A percentile compares a stretch with the other conserved stretches of the same genome.
Evolutionary conservation across 2,329 filamentous ascomycete species (phyloP).

Genomic region (Xylariomycetidae sp.): DNA sequence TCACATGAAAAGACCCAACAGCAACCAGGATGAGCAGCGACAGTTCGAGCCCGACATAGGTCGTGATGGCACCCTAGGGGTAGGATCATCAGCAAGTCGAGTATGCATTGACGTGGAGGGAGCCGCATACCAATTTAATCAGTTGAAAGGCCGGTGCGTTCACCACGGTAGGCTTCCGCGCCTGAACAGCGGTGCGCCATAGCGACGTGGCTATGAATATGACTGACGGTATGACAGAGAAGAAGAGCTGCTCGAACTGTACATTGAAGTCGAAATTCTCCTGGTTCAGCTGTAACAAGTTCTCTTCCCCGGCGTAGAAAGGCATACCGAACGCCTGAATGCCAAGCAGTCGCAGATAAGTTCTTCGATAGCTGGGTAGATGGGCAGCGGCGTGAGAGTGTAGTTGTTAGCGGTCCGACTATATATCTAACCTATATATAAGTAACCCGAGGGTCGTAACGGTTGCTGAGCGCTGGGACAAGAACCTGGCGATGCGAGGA

Average conservation of each 20-base stretch:
- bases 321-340: too few species aligned
- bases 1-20: constrained; percentile 8
- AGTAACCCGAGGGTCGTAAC: too few species aligned
- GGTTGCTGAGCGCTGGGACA: too few species aligned
- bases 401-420: too few species aligned
- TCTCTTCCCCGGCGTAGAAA: too few species aligned
- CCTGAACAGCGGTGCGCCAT: constrained; percentile 23
- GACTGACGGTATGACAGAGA: constrained; percentile 24
- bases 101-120: neutral
- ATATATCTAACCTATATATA: too few species aligned
- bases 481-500: too few species aligned
- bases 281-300: too few species aligned
- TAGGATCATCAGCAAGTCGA: constrained; percentile 6
- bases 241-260: constrained; percentile 29
- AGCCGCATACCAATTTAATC: constrained; percentile 21
- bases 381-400: too few species aligned
- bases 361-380: too few species aligned
- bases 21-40: constrained; percentile 21
- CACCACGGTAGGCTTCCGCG: constrained; percentile 25
- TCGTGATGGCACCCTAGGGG: constrained; percentile 14
- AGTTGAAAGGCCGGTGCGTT: constrained; percentile 22
- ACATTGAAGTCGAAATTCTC: constrained; percentile 29
- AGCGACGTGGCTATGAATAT: constrained; percentile 24
- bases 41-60: constrained; percentile 18
- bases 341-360: too few species aligned